Conservation (phyloP, 441 rosid species). For the Erodium moschatum region DNA sequence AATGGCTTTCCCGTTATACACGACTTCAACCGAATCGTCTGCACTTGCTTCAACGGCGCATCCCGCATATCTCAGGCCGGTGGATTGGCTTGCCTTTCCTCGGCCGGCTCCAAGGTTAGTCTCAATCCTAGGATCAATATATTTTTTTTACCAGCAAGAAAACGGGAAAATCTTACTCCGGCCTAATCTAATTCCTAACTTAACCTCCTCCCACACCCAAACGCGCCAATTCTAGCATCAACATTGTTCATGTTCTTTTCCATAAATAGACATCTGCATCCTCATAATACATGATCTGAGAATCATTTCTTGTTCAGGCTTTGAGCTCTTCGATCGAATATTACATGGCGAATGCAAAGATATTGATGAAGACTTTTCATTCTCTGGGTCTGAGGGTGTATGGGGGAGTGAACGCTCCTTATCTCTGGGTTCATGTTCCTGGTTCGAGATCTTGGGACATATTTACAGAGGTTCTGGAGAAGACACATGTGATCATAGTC, state of each 20-base stretch:
- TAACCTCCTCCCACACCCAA: background rate
- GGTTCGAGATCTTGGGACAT: conserved; percentile 94
- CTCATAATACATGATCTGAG: too few relatives aligned
- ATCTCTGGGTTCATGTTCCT: conserved; percentile 93
- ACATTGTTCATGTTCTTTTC: background rate
- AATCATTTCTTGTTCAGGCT: conserved; percentile 39
- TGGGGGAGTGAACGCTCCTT: conserved; percentile 83
- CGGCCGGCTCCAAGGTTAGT: conserved; percentile 69
- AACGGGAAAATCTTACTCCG: too few relatives aligned
- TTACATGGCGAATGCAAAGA: conserved; percentile 77
- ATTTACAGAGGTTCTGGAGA: conserved; percentile 78
- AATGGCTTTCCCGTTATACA: conserved; percentile 87
- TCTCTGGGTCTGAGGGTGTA: conserved; percentile 75
- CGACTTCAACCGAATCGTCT: conserved; percentile 78
- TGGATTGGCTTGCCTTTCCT: conserved; percentile 85
- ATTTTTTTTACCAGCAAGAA: too few relatives aligned
- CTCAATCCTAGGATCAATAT: background rate
- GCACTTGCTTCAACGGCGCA: conserved; percentile 92
- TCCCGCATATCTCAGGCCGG: conserved; percentile 86
- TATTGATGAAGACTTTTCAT: conserved; percentile 65
- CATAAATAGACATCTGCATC: background rate
- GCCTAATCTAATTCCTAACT: too few relatives aligned
- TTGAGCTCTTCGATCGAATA: conserved; percentile 75
- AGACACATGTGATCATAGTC: conserved; percentile 82
- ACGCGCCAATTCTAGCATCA: too few relatives aligned